Base-by-base conservation (phyloP, 1,284 basidiomycete genomes). In the Ceratobasidium sp. region DNA sequence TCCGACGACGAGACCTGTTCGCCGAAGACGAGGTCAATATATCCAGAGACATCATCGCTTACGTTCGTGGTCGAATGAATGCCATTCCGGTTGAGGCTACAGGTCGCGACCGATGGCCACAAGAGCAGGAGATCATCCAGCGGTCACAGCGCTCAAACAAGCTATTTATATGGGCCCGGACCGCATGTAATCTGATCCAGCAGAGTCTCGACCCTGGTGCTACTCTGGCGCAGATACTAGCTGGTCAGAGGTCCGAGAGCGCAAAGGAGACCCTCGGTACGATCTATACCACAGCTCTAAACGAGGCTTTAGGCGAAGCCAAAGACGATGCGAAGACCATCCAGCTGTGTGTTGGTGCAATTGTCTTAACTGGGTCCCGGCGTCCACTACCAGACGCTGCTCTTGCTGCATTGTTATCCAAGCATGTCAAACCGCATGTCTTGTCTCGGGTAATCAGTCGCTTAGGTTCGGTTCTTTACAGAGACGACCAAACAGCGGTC, bases 91-190 rank as follows among this genome's bases (percentile, higher is more conserved):
- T 28, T n/a, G 39, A 61, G 42, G 23, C 17, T 20, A n/a, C 26
- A 11, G 60, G 35, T 39, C n/a, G 60, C 10, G 17, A 15, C 17
- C 31, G 42, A 20, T 61, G 60, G 60, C 60, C 60, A 23, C 35
- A 61, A 11, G 60, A 61, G 3, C n/a, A 17, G 60, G 60, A n/a
- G 17, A 39, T 61, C 10, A n/a, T 11, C n/a, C 35, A 13, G 11
- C 35, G 76, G 31, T 39, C 71, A 11, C 28, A 33, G 31, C 33
- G 65, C 8, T 74, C 77, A 4, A 54, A 61, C 33, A 56, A 35
- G 11, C 64, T 77, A n/a, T 77, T 77, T 56, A 76, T 77, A 26
- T 61, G 60, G 33, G 77, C 77, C 6, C 35, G 47, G 13, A 76
- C 73, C 7, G 58, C 64, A 15, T 67, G 65, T 37, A 67, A 53